These are phyloP conservation scores for Vicia sativa DNA, from an alignment of 306 rosid species.

Conservation along the genomic window DNA sequence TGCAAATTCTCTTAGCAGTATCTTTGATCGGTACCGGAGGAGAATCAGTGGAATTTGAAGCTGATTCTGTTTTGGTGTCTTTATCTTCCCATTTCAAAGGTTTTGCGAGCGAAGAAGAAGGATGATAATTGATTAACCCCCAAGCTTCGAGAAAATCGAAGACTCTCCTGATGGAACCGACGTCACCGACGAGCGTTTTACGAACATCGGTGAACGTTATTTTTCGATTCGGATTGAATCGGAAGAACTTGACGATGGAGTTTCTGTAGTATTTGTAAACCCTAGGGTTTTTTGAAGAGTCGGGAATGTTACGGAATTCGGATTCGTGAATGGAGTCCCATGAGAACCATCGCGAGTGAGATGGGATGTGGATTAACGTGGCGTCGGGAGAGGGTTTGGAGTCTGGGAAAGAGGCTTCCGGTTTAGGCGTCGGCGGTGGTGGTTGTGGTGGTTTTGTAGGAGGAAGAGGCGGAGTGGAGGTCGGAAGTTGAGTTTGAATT, in stretches of 20 bases:
- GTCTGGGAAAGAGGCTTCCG: constrained; percentile 43
- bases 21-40: constrained; percentile 52
- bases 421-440: constrained; percentile 19
- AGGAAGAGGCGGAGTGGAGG: constrained; percentile 22
- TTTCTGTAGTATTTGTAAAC: constrained; percentile 84
- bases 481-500: not conserved
- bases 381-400: constrained; percentile 43
- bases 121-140: constrained; percentile 79
- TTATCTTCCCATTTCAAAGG: constrained; percentile 90
- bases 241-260: constrained; percentile 64
- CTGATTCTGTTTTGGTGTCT: constrained; percentile 54
- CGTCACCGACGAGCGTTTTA: constrained; percentile 83
- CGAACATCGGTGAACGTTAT: constrained; percentile 87
- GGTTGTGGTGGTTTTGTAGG: constrained; percentile 35
- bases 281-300: constrained; percentile 70
- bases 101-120: constrained; percentile 57
- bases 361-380: constrained; percentile 55
- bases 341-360: constrained; percentile 88
- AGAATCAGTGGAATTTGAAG: constrained; percentile 44
- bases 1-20: constrained; percentile 67
- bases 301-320: constrained; percentile 80
- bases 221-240: constrained; percentile 65
- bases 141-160: constrained; percentile 88
- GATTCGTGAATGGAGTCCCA: constrained; percentile 65
- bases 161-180: constrained; percentile 79